phyloP scores from a whole-genome alignment of 768 basidiomycete species.

The Butyriboletus loyo region DNA sequence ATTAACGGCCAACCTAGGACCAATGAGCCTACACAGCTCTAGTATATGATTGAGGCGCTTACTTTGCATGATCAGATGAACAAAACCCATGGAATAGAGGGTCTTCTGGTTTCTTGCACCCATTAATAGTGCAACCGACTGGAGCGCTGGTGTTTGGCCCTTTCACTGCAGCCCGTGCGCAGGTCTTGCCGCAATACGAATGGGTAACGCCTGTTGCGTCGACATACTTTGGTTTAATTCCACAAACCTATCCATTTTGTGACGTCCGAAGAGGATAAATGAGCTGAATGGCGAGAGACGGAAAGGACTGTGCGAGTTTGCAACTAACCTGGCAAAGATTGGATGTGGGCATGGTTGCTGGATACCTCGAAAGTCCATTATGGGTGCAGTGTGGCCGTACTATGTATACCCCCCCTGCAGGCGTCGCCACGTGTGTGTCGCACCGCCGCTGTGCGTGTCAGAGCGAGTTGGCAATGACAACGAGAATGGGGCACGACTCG shows the following conservation, averaged over 20 bases:
- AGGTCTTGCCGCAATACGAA: conserved; percentile 59
- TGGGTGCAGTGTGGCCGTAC: conserved; percentile 4
- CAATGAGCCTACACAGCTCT: conserved; percentile 5
- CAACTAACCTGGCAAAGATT: conserved; percentile 28
- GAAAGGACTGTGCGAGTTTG: conserved; percentile 13
- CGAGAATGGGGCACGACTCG: conserved; percentile 11
- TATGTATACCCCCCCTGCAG: conserved; percentile 21
- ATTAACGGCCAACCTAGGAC: conserved; percentile 49
- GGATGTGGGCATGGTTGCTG: conserved; percentile 17
- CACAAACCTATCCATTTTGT: conserved; percentile 45
- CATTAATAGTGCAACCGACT: conserved; percentile 45
- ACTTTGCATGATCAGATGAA: conserved; percentile 59
- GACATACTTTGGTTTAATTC: conserved; percentile 58
- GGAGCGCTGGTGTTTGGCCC: conserved; percentile 35
- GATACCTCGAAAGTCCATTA: not conserved
- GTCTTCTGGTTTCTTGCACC: conserved; percentile 51
- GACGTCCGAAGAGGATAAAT: not conserved
- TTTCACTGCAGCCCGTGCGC: conserved; percentile 42
- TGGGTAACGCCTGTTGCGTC: conserved; percentile 55
- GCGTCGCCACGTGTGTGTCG: conserved; percentile 23
- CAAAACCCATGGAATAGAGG: conserved; percentile 53
- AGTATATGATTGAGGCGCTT: conserved; percentile 18
- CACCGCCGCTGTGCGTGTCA: conserved; percentile 14
- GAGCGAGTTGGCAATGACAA: conserved; percentile 3
- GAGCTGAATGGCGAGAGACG: conserved; percentile 7